phyloP scores from a whole-genome alignment of 495 filamentous ascomycete species.

The Penicillium parvum region DNA sequence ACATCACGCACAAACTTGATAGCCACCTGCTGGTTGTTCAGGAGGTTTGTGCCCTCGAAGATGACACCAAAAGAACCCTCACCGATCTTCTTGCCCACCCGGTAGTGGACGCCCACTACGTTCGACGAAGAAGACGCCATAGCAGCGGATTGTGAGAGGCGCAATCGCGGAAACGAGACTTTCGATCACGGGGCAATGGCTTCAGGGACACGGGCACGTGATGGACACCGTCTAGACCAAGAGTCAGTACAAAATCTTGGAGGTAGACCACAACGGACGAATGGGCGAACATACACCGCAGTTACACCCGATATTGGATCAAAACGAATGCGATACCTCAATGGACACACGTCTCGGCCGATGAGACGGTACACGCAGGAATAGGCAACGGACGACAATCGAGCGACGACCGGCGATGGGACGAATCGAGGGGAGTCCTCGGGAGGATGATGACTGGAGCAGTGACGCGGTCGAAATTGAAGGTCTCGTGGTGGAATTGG shows the following conservation, averaged over 20 bases:
- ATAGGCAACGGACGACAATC: constrained; percentile 1
- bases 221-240: constrained; percentile 15
- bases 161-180: too few relatives aligned
- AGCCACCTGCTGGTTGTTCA: constrained; percentile 98
- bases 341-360: constrained; percentile 10
- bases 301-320: constrained; percentile 8
- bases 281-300: constrained; percentile 18
- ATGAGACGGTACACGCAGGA: constrained; percentile 8
- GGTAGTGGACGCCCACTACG: constrained; percentile 97
- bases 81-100: constrained; percentile 98
- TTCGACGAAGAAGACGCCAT: constrained; percentile 97
- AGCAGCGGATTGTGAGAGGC: constrained; percentile 10
- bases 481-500: constrained; percentile 6
- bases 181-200: constrained; percentile 24
- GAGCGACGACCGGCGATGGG: neutral
- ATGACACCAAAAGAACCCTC: constrained; percentile 99
- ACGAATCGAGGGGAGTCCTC: neutral
- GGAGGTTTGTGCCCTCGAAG: constrained; percentile 95
- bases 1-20: constrained; percentile 90
- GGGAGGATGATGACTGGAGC: neutral
- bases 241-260: constrained; percentile 17
- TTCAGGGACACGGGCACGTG: constrained; percentile 31
- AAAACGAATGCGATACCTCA: constrained; percentile 10
- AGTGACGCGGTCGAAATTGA: constrained; percentile 8
- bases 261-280: neutral